These are phyloP conservation scores for Botrytis byssoidea DNA, from an alignment of 2,329 filamentous ascomycete species.

Conservation along the genomic window DNA sequence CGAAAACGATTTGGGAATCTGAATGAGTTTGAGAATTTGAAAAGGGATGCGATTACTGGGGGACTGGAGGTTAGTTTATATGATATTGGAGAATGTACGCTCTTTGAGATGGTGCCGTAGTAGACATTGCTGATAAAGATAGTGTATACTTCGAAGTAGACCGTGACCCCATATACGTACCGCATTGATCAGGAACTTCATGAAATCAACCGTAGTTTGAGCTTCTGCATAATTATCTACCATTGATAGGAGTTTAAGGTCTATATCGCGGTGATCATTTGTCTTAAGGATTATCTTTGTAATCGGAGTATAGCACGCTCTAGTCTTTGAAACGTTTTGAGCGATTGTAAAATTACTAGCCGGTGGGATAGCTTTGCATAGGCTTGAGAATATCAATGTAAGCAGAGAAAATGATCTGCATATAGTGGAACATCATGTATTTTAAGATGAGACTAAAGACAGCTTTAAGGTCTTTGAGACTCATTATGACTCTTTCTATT, in stretches of 20 bases:
- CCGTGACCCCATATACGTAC: neutral
- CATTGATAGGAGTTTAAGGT: neutral
- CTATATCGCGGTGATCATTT: neutral
- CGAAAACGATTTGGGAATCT: neutral
- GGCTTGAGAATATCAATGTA: neutral
- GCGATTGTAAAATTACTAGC: neutral
- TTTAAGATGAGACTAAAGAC: neutral
- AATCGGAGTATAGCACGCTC: neutral
- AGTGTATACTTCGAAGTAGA: neutral
- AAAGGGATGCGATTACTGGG: neutral
- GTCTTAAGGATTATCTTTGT: neutral
- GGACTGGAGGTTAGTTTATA: neutral
- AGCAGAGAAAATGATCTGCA: neutral
- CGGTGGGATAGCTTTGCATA: neutral
- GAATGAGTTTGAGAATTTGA: neutral
- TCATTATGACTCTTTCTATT: neutral
- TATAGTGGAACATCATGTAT: neutral
- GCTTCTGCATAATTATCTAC: neutral
- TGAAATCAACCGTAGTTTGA: neutral
- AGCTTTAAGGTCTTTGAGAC: neutral
- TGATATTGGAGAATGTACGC: neutral
- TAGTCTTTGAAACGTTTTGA: neutral
- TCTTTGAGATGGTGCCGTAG: neutral
- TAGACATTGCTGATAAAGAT: neutral
- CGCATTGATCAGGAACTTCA: neutral